A percentile compares a stretch with the other conserved stretches of the same genome.
Conservation (phyloP, 1,284 basidiomycete genomes). For the Puccinia sorghi region DNA sequence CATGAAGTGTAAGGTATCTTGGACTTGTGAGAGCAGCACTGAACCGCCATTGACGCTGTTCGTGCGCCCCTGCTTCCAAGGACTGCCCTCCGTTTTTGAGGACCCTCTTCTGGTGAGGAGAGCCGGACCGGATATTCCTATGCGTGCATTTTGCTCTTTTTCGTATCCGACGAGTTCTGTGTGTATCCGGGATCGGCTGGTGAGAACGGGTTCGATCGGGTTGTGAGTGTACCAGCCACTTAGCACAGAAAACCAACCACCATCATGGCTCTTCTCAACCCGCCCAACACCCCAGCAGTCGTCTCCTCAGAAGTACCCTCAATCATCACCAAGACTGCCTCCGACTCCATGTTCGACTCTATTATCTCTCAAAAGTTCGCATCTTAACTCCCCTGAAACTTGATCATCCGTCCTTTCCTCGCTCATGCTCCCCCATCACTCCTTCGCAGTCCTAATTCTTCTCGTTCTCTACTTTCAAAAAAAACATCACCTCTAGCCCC, state of each 20-base stretch:
- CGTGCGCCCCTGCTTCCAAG: too few species aligned
- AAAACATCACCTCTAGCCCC: conserved; percentile 64
- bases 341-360: conserved; percentile 29
- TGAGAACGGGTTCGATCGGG: too few species aligned
- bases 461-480: background rate
- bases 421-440: background rate
- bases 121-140: too few species aligned
- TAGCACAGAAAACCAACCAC: background rate
- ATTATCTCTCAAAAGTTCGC: conserved; percentile 33
- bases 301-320: background rate
- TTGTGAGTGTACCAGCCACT: too few species aligned
- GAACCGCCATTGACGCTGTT: too few species aligned
- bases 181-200: too few species aligned
- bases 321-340: background rate
- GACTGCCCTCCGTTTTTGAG: too few species aligned
- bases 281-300: background rate
- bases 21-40: too few species aligned
- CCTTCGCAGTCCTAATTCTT: conserved; percentile 5
- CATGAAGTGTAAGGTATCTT: too few species aligned
- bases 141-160: too few species aligned
- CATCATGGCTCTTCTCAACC: background rate
- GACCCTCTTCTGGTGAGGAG: too few species aligned
- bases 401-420: background rate
- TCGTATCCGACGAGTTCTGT: too few species aligned
- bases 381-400: background rate